A percentile compares a stretch with the other conserved stretches of the same genome.
These are phyloP conservation scores for Passalora sequoiae DNA, from an alignment of 2,329 filamentous ascomycete species.

Conservation along the genomic window DNA sequence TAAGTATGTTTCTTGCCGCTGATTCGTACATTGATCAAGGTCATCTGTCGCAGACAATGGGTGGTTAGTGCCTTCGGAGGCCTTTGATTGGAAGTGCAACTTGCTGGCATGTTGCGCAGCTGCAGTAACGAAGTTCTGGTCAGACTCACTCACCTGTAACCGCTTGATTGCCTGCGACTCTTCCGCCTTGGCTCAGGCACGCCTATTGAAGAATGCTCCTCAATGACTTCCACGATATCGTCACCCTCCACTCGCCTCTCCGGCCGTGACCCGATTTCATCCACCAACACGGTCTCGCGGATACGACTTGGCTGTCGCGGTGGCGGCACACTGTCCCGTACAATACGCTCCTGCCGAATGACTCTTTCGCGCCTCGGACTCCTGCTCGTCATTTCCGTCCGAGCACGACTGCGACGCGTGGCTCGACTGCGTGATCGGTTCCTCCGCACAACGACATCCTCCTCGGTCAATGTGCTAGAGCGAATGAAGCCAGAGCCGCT, in stretches of 20 bases:
- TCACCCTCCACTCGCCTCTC: slow-evolving; percentile 44
- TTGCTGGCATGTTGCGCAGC: slow-evolving; percentile 2
- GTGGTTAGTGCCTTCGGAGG: slow-evolving; percentile 9
- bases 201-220: slow-evolving; percentile 48
- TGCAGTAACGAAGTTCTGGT: neutral
- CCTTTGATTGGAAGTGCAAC: neutral
- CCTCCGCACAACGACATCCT: slow-evolving; percentile 31
- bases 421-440: slow-evolving; percentile 26
- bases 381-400: slow-evolving; percentile 32
- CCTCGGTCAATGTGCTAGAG: slow-evolving; percentile 26
- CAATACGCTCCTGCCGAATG: slow-evolving; percentile 33
- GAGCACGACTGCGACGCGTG: slow-evolving; percentile 21
- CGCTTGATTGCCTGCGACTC: slow-evolving; percentile 36
- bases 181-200: slow-evolving; percentile 36
- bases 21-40: neutral
- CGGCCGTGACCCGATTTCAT: slow-evolving; percentile 33
- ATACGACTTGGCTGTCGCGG: slow-evolving; percentile 27
- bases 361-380: slow-evolving; percentile 29
- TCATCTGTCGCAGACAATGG: slow-evolving; percentile 6
- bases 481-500: slow-evolving; percentile 30
- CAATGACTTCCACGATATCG: slow-evolving; percentile 55
- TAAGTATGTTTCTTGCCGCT: slow-evolving; percentile 11
- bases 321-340: slow-evolving; percentile 28
- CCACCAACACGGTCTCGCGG: slow-evolving; percentile 39
- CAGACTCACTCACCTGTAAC: slow-evolving; percentile 46